A percentile compares a stretch with the other conserved stretches of the same genome.
Evolutionary conservation across 192 early-diverging fungal genomes (phyloP).

Genomic region (Coemansia sp.): DNA sequence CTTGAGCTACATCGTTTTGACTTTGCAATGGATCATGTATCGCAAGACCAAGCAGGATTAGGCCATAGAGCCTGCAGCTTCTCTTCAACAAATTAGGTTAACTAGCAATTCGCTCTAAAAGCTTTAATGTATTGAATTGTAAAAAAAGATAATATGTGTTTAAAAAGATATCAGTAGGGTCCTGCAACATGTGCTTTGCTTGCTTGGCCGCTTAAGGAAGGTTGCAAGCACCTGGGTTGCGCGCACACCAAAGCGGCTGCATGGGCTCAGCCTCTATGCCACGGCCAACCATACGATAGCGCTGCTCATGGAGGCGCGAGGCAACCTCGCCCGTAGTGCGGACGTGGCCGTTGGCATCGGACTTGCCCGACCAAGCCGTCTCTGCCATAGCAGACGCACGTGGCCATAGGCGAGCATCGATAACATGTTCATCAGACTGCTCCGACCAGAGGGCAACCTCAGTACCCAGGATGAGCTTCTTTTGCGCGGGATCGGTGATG

Average conservation of each 20-base stretch:
- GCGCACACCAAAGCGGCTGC: slow-evolving; percentile 73
- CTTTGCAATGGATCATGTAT: neutral
- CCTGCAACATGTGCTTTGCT: neutral
- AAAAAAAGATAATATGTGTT: neutral
- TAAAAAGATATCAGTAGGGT: neutral
- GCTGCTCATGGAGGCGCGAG: slow-evolving; percentile 66
- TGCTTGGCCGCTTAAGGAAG: slow-evolving; percentile 13
- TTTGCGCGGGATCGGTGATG: slow-evolving; percentile 54
- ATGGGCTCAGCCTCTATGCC: slow-evolving; percentile 67
- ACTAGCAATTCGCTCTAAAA: neutral
- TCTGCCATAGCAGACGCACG: slow-evolving; percentile 67
- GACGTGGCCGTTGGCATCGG: slow-evolving; percentile 52
- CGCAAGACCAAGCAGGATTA: slow-evolving; percentile 1
- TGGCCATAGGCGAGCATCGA: slow-evolving; percentile 69
- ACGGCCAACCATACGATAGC: slow-evolving; percentile 67
- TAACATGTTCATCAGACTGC: slow-evolving; percentile 57
- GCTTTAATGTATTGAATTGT: neutral
- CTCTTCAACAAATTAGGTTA: neutral
- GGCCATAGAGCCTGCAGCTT: neutral
- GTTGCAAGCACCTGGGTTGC: slow-evolving; percentile 56
- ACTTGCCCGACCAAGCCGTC: slow-evolving; percentile 67
- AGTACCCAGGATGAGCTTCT: slow-evolving; percentile 60
- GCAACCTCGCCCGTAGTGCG: slow-evolving; percentile 62
- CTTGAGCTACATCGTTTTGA: neutral
- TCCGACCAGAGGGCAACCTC: slow-evolving; percentile 73